Percentiles rank a stretch among this genome's conserved stretches.
Evolutionary conservation across 2,329 filamentous ascomycete species (phyloP).

Genomic region (Talaromyces amestolkiae): DNA sequence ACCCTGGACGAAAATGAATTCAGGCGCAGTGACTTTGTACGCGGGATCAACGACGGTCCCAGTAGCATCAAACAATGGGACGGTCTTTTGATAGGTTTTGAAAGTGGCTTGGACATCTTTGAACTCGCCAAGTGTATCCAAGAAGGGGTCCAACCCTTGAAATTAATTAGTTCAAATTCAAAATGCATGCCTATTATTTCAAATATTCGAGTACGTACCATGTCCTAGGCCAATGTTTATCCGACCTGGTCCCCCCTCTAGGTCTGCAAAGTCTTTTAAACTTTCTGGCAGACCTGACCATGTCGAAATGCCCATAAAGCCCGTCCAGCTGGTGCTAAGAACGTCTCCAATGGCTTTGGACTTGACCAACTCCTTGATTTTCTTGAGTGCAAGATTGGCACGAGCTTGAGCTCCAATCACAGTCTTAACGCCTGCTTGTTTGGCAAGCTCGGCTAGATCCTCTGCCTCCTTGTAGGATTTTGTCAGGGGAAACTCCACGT

Average conservation of each 20-base stretch:
- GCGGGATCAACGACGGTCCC: constrained; percentile 10
- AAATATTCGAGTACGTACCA: background rate
- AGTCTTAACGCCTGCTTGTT: constrained; percentile 1
- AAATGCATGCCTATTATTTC: background rate
- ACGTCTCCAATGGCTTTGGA: constrained; percentile 15
- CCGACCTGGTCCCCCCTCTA: constrained; percentile 12
- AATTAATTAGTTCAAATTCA: background rate
- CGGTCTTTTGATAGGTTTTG: constrained; percentile 13
- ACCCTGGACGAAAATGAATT: constrained; percentile 14
- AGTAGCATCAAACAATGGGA: constrained; percentile 10
- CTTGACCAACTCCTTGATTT: constrained; percentile 14
- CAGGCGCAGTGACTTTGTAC: constrained; percentile 13
- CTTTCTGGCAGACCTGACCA: constrained; percentile 8
- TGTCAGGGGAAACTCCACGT: constrained; percentile 16
- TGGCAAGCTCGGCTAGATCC: constrained; percentile 13
- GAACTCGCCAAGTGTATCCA: constrained; percentile 16
- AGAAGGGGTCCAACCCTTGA: constrained; percentile 12
- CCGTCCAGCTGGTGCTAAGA: constrained; percentile 9
- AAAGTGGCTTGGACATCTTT: constrained; percentile 13
- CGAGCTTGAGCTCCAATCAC: constrained; percentile 14
- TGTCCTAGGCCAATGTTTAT: constrained; percentile 16
- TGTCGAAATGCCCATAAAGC: constrained; percentile 3
- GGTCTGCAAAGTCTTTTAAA: constrained; percentile 8
- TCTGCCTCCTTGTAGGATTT: constrained; percentile 1
- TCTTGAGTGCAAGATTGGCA: constrained; percentile 11